These are phyloP conservation scores for Rhododendron ferrugineum DNA, from an alignment of 148 eudicot genomes.

Conservation along the genomic window DNA sequence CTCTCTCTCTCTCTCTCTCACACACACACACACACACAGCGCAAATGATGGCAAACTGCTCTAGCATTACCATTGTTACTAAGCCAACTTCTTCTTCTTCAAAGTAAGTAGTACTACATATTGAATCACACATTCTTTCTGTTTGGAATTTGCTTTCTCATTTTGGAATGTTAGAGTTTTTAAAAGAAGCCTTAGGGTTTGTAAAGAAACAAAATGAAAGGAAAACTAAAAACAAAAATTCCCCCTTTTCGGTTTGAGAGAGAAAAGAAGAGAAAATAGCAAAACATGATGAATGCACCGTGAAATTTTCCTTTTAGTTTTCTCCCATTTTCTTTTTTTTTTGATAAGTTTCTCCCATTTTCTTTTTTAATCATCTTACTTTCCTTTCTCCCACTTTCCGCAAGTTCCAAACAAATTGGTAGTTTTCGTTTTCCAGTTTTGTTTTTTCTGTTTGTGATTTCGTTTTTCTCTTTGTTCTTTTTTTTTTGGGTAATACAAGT, in stretches of 20 bases:
- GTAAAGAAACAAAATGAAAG: too few species aligned
- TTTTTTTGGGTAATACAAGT: too few species aligned
- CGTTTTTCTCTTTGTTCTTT: neutral
- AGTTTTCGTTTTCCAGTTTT: neutral
- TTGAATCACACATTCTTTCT: neutral
- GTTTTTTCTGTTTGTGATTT: too few species aligned
- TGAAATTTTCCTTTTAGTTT: too few species aligned
- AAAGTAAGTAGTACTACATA: neutral
- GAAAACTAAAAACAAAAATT: too few species aligned
- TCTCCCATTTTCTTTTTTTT: too few species aligned
- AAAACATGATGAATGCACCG: neutral
- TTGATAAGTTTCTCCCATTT: too few species aligned
- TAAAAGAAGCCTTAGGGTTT: neutral
- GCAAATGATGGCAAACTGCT: neutral
- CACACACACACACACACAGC: too few species aligned
- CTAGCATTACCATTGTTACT: neutral
- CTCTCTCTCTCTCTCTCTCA: neutral
- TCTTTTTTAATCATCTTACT: neutral
- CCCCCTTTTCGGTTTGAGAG: neutral
- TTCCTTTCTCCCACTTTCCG: neutral
- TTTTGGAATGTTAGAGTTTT: neutral
- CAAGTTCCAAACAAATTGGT: too few species aligned
- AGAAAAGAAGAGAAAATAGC: neutral
- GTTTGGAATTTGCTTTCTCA: neutral
- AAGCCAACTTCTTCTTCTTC: neutral